These are phyloP conservation scores for Leonotis leonurus DNA, from an alignment of 257 asterid species.

Conservation along the genomic window DNA sequence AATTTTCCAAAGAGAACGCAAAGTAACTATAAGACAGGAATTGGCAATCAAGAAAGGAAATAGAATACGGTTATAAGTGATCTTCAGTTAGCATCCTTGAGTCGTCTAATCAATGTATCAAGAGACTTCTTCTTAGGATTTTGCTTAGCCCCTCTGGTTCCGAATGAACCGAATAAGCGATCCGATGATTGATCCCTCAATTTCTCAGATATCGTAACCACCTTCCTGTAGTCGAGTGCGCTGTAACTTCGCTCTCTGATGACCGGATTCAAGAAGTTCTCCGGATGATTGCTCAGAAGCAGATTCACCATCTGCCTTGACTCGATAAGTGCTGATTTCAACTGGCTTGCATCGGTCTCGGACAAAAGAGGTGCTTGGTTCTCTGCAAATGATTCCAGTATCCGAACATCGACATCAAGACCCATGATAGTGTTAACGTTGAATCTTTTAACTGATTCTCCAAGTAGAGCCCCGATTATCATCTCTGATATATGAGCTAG, in stretches of 20 bases:
- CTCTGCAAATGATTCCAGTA: constrained; percentile 94
- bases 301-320: constrained; percentile 86
- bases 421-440: constrained; percentile 68
- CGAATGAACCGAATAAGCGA: constrained; percentile 74
- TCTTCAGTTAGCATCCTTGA: constrained; percentile 70
- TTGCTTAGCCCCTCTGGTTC: constrained; percentile 81
- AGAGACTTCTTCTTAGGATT: constrained; percentile 95
- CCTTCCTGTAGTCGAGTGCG: constrained; percentile 71
- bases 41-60: constrained; percentile 31
- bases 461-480: constrained; percentile 65
- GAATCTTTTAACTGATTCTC: constrained; percentile 80
- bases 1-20: constrained; percentile 19
- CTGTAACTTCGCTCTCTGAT: constrained; percentile 87
- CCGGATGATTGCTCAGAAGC: constrained; percentile 89
- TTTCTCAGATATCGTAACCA: constrained; percentile 79
- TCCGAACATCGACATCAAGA: constrained; percentile 63
- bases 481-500: constrained; percentile 85
- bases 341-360: constrained; percentile 54
- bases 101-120: constrained; percentile 78
- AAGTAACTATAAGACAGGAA: constrained; percentile 14
- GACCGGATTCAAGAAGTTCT: constrained; percentile 83
- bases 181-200: constrained; percentile 86
- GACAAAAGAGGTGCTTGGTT: constrained; percentile 61
- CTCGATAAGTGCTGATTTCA: constrained; percentile 72
- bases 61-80: constrained; percentile 23